Evolutionary conservation across 1,139 yeast genomes (phyloP).

Genomic region (Yarrowia galli): DNA sequence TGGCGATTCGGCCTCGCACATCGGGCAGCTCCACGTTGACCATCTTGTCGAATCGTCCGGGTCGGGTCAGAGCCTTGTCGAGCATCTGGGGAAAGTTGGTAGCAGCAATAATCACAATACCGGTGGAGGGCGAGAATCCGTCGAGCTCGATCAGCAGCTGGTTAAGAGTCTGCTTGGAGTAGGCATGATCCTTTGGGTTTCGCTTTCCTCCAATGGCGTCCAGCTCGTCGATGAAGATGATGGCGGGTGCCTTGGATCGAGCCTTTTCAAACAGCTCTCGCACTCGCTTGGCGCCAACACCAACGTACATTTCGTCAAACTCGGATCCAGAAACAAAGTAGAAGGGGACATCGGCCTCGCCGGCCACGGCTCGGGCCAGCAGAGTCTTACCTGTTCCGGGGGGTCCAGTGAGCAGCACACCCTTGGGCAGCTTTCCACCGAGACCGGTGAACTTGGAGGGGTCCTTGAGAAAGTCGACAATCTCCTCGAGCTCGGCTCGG

Average conservation of each 20-base stretch:
- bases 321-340: conserved; percentile 99
- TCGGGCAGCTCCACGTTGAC: conserved; percentile 97
- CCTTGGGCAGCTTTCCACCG: conserved; percentile 97
- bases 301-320: conserved; percentile 96
- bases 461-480: conserved; percentile 94
- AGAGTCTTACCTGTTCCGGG: conserved; percentile 99
- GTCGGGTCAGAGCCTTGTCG: conserved; percentile 96
- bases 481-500: conserved; percentile 93
- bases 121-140: conserved; percentile 92
- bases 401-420: conserved; percentile 96
- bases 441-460: conserved; percentile 95
- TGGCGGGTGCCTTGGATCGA: conserved; percentile 94
- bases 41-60: conserved; percentile 96
- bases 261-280: conserved; percentile 94
- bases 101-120: conserved; percentile 96
- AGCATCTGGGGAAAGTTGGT: conserved; percentile 97
- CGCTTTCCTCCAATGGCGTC: conserved; percentile 99
- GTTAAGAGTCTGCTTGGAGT: conserved; percentile 95
- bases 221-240: conserved; percentile 92
- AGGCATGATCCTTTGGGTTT: conserved; percentile 96
- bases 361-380: conserved; percentile 97
- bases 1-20: conserved; percentile 95
- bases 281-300: conserved; percentile 98
- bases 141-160: conserved; percentile 95
- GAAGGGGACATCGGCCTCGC: conserved; percentile 99